Percentiles rank a stretch among this genome's conserved stretches.
Evolutionary conservation across 2,329 filamentous ascomycete genomes (phyloP).

Genomic region (Chaetomiaceae sp.): DNA sequence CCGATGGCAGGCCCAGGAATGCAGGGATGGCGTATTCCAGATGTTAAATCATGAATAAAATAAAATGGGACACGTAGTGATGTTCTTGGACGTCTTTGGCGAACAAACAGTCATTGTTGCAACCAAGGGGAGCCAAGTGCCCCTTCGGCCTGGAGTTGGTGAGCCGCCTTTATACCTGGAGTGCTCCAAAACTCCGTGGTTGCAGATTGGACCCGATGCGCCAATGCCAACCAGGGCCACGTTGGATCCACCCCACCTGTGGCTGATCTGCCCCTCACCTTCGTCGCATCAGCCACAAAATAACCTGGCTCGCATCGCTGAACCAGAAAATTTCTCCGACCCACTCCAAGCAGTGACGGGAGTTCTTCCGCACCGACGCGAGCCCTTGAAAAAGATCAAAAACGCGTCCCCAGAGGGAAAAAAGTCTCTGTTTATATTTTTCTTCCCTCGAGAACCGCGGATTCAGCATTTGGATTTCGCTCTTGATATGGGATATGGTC

Average conservation of each 20-base stretch:
- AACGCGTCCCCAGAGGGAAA: not conserved
- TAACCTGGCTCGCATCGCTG: not conserved
- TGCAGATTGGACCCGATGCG: conserved; percentile 10
- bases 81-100: conserved; percentile 6
- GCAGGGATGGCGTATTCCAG: too few species aligned
- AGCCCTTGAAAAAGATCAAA: conserved; percentile 1
- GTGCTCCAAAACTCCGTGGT: conserved; percentile 2
- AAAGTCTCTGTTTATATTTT: not conserved
- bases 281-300: not conserved
- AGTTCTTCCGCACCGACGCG: conserved; percentile 20
- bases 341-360: conserved; percentile 1
- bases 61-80: not conserved
- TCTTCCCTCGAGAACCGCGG: not conserved
- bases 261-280: conserved; percentile 11
- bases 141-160: conserved; percentile 21
- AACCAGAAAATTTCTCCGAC: conserved; percentile 3
- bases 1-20: too few species aligned
- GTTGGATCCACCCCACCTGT: conserved; percentile 7
- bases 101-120: conserved; percentile 18
- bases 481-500: not conserved
- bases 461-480: not conserved
- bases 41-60: not conserved
- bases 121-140: conserved; percentile 14
- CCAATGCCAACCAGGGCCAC: conserved; percentile 11
- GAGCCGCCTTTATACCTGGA: conserved; percentile 24